Conservation (phyloP, 106 monocot genomes). For the Posidonia australis region DNA sequence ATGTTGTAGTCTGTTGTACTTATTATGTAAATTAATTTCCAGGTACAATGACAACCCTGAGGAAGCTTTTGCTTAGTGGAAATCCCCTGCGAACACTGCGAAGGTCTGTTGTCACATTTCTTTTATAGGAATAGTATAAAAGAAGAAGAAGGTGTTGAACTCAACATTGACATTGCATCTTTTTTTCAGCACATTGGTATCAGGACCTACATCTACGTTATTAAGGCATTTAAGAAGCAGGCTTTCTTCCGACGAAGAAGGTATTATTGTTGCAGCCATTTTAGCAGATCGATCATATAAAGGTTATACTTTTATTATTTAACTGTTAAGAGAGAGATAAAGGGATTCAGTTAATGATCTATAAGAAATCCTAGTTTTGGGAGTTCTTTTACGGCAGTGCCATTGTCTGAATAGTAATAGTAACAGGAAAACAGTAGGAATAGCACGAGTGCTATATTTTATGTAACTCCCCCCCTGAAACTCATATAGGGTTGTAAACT, state of each 20-base stretch:
- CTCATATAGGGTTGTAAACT: not conserved
- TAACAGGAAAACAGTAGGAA: too few species aligned
- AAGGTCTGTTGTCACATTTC: conserved; percentile 35
- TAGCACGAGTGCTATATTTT: too few species aligned
- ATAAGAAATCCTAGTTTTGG: too few species aligned
- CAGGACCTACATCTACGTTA: conserved; percentile 77
- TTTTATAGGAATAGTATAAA: not conserved
- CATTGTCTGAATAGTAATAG: too few species aligned
- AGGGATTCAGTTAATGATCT: too few species aligned
- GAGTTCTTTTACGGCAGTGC: too few species aligned
- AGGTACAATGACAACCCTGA: conserved; percentile 88
- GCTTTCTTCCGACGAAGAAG: conserved; percentile 71
- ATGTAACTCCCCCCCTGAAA: too few species aligned
- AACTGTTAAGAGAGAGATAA: too few species aligned
- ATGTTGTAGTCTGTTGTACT: not conserved
- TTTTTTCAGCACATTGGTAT: conserved; percentile 68
- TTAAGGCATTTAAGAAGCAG: conserved; percentile 72
- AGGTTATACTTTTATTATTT: too few species aligned
- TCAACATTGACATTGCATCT: not conserved
- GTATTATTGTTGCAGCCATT: conserved; percentile 5
- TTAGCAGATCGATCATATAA: not conserved
- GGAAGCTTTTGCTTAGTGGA: conserved; percentile 83
- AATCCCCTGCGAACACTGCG: conserved; percentile 85
- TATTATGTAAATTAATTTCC: not conserved
- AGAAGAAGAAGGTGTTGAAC: not conserved